These are phyloP conservation scores for Eucalyptus leucophloia DNA, from an alignment of 345 rosid genomes.

Conservation along the genomic window DNA sequence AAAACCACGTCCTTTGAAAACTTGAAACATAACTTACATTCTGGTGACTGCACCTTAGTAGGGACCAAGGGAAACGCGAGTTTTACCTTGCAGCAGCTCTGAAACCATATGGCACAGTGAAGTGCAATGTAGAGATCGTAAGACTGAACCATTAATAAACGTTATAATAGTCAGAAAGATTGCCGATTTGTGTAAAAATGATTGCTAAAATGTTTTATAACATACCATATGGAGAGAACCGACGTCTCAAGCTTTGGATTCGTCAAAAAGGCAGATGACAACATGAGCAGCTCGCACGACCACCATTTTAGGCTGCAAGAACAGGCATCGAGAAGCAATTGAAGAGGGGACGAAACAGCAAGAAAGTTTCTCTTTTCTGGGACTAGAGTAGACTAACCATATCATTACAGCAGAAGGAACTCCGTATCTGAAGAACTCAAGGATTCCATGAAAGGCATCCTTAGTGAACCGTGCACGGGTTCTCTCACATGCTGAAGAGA, in stretches of 20 bases:
- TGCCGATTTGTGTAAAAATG: background rate
- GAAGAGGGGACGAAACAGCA: background rate
- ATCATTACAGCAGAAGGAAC: constrained; percentile 44
- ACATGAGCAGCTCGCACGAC: constrained; percentile 35
- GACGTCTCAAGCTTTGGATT: constrained; percentile 58
- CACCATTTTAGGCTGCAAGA: constrained; percentile 57
- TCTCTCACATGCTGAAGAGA: constrained; percentile 20
- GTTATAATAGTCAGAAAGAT: background rate
- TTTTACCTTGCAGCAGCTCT: constrained; percentile 34
- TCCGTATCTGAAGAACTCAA: constrained; percentile 19
- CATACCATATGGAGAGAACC: constrained; percentile 53
- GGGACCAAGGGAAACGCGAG: background rate
- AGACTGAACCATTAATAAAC: constrained; percentile 5
- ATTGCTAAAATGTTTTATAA: background rate
- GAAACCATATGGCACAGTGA: constrained; percentile 30
- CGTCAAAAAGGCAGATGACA: constrained; percentile 42
- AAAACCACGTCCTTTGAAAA: background rate
- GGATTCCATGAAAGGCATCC: constrained; percentile 4
- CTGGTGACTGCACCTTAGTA: background rate
- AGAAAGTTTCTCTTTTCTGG: background rate
- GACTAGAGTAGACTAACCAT: constrained; percentile 4
- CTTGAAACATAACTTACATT: background rate
- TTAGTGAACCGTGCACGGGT: constrained; percentile 3
- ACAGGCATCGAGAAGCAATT: background rate
- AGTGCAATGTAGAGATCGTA: constrained; percentile 31